These are phyloP conservation scores for Trichoderma virens DNA, from an alignment of 495 filamentous ascomycete species.

Conservation along the genomic window DNA sequence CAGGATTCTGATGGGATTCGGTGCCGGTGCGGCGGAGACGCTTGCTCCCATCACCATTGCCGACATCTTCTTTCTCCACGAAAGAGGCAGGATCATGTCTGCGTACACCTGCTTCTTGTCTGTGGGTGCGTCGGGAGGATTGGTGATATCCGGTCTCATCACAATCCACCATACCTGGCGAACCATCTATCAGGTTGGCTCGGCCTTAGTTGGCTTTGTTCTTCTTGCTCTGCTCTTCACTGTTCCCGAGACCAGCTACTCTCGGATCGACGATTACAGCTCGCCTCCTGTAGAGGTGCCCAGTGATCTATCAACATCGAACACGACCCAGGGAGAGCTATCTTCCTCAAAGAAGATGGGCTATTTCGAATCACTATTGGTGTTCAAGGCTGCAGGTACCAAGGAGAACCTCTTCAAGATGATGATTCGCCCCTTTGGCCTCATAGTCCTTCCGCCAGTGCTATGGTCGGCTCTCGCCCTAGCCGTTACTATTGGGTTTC, in stretches of 20 bases:
- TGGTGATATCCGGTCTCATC: conserved; percentile 44
- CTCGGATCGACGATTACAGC: conserved; percentile 14
- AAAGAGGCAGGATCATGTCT: conserved; percentile 43
- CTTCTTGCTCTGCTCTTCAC: conserved; percentile 40
- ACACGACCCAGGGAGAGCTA: conserved; percentile 2
- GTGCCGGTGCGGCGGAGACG: conserved; percentile 45
- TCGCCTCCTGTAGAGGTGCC: not conserved
- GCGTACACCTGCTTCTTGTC: conserved; percentile 43
- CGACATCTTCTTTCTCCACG: conserved; percentile 53
- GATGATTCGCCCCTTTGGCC: conserved; percentile 37
- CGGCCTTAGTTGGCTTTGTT: conserved; percentile 34
- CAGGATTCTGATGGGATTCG: conserved; percentile 44
- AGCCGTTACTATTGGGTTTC: conserved; percentile 45
- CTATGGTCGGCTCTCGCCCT: conserved; percentile 43
- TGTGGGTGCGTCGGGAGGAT: conserved; percentile 36
- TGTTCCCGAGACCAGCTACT: conserved; percentile 47
- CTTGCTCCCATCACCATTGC: conserved; percentile 46
- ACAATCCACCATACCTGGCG: conserved; percentile 42
- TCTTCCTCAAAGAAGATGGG: conserved; percentile 15
- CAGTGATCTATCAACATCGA: not conserved
- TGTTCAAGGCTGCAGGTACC: conserved; percentile 34
- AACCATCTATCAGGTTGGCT: conserved; percentile 42
- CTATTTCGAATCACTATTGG: conserved; percentile 28
- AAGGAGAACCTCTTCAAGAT: conserved; percentile 38
- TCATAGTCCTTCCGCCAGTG: conserved; percentile 41